Conservation (phyloP, 495 filamentous ascomycete genomes). For the Penicillium antarcticum region DNA sequence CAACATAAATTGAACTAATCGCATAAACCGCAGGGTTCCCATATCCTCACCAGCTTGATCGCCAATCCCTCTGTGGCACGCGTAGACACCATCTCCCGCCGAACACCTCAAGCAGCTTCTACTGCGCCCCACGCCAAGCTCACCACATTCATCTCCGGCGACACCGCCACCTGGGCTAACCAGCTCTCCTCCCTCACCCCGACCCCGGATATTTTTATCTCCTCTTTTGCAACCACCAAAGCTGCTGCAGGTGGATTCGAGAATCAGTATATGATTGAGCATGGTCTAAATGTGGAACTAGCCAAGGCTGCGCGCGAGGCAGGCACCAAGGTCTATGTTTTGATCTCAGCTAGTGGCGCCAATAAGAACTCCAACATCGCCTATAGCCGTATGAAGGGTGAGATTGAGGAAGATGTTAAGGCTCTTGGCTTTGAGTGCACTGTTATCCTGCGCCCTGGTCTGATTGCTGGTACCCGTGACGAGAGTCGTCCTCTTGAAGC, state of each 20-base stretch:
- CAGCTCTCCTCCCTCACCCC: constrained; percentile 52
- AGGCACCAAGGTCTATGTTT: constrained; percentile 63
- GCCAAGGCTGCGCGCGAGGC: constrained; percentile 62
- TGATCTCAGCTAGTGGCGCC: constrained; percentile 58
- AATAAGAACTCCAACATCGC: constrained; percentile 44
- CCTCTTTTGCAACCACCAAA: constrained; percentile 65
- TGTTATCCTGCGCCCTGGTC: constrained; percentile 70
- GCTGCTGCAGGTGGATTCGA: constrained; percentile 63
- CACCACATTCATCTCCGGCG: constrained; percentile 40
- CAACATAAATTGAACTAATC: neutral
- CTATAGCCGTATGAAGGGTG: constrained; percentile 73
- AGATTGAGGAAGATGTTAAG: constrained; percentile 74
- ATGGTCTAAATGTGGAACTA: constrained; percentile 68
- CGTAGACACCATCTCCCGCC: constrained; percentile 47
- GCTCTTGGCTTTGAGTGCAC: constrained; percentile 67
- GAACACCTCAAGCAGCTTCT: constrained; percentile 30
- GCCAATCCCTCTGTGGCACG: constrained; percentile 33
- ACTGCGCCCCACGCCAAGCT: constrained; percentile 36
- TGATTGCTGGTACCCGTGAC: constrained; percentile 69
- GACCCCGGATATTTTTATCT: constrained; percentile 57
- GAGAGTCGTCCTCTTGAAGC: constrained; percentile 52
- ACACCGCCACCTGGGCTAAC: constrained; percentile 54
- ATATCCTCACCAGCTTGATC: constrained; percentile 47
- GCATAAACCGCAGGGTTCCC: constrained; percentile 34
- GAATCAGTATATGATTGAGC: constrained; percentile 74